Evolutionary conservation across 108 stramenopile genomes (phyloP), one percentile per base, ranked within the genome.

Genomic region (Nannochloropsis salina): DNA sequence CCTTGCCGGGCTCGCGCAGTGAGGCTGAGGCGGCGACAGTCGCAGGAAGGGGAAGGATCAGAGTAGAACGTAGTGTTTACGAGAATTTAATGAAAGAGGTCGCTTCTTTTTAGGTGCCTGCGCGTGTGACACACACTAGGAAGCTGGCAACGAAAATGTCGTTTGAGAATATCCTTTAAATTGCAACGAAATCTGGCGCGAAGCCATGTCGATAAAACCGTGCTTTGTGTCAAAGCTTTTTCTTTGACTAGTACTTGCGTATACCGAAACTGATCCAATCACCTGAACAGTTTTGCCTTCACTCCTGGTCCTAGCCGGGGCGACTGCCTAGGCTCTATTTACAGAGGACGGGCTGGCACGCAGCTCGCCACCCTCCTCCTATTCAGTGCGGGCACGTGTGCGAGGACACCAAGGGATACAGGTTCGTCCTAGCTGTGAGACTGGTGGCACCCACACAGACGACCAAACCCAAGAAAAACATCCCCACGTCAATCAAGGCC

Each of bases 371-470:
- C 61, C 61, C n/a, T n/a, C 61, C 6, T 74, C 2, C 61, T n/a
- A n/a, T n/a, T 74, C n/a, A 74, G 20, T n/a, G 20, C 4, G 61
- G 61, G 61, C 61, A 74, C 61, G 20, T 15, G n/a, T 74, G 61
- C 61, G 61, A 74, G 8, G 15, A n/a, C 61, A 8, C 61, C 20
- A 74, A n/a, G 20, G 61, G 61, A 15, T 31, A 20, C 3, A 82
- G 2, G 82, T 22, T 31, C 42, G 42, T 44, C 6, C 22, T 43
- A 42, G 87, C 87, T 9, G 87, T 87, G 8, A 80, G 81, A 12
- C 83, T 80, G 12, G 87, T 87, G 42, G 87, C 84, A 80, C 83
- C 80, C 31, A 84, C 84, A 80, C 87, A 87, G 44, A 83, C 84
- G 41, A 87, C 74, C 40, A 80, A 42, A 5, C 87, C 87, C 51